phyloP scores from a whole-genome alignment of 2,329 filamentous ascomycete genomes.

The Phaeosphaeriaceae sp. region DNA sequence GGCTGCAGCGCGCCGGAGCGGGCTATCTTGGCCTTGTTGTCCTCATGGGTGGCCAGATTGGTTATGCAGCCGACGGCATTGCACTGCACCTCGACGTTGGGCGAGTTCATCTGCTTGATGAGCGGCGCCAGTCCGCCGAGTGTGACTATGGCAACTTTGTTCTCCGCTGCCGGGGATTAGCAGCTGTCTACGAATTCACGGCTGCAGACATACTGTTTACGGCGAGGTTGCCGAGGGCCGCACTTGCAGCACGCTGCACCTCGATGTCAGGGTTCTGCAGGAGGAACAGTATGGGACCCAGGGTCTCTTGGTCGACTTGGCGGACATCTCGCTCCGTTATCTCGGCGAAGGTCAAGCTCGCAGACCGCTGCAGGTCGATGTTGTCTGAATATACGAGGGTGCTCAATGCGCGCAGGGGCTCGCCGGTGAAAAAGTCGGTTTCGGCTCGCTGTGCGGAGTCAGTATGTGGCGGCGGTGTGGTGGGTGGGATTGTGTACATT shows the following conservation, averaged over 20 bases:
- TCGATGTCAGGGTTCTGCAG: constrained; percentile 96
- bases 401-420: constrained; percentile 90
- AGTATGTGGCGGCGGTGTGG: constrained; percentile 31
- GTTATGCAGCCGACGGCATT: constrained; percentile 99
- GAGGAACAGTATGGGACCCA: constrained; percentile 94
- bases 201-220: constrained; percentile 77
- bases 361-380: constrained; percentile 95
- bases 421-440: constrained; percentile 97
- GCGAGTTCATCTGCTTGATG: constrained; percentile 97
- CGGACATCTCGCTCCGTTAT: constrained; percentile 99
- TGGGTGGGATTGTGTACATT: constrained; percentile 67
- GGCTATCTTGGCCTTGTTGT: constrained; percentile 99
- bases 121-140: constrained; percentile 88
- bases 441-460: constrained; percentile 75
- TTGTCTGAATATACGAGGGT: constrained; percentile 99
- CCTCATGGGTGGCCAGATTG: constrained; percentile 96
- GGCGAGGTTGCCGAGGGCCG: constrained; percentile 91
- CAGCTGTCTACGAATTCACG: constrained; percentile 7
- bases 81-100: constrained; percentile 98
- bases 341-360: constrained; percentile 97
- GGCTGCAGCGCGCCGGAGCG: constrained; percentile 91
- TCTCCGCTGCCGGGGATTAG: constrained; percentile 77
- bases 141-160: constrained; percentile 95
- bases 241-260: constrained; percentile 94
- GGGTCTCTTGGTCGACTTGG: constrained; percentile 91